These are phyloP conservation scores for Medicago arabica DNA, from an alignment of 306 rosid genomes.

Conservation along the genomic window DNA sequence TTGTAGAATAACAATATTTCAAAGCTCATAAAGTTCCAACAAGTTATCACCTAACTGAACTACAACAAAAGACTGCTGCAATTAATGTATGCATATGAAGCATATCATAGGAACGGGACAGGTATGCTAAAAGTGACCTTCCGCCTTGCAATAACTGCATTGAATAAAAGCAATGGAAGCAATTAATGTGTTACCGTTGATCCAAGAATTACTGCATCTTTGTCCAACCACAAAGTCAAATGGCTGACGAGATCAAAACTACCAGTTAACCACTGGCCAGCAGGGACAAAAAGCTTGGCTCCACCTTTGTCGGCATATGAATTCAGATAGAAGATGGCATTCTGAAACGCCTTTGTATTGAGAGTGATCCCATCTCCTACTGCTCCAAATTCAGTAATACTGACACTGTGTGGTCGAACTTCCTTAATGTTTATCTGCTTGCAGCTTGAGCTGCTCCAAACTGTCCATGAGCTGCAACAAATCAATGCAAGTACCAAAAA, in stretches of 20 bases:
- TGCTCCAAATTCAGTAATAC: slow-evolving; percentile 80
- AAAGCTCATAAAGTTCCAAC: too few relatives aligned
- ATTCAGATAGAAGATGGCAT: slow-evolving; percentile 62
- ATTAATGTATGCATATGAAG: too few relatives aligned
- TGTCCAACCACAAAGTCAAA: slow-evolving; percentile 66
- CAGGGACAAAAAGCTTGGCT: slow-evolving; percentile 83
- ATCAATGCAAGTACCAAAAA: slow-evolving; percentile 64
- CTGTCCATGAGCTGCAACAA: slow-evolving; percentile 59
- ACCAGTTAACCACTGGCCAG: slow-evolving; percentile 85
- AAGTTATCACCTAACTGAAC: too few relatives aligned
- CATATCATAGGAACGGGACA: too few relatives aligned
- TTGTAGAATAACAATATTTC: too few relatives aligned
- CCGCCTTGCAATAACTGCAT: too few relatives aligned
- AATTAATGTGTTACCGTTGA: slow-evolving; percentile 36
- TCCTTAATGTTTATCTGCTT: slow-evolving; percentile 42
- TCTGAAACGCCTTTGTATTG: slow-evolving; percentile 59
- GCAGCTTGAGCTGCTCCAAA: slow-evolving; percentile 64
- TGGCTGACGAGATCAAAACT: slow-evolving; percentile 53
- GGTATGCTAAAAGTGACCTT: too few relatives aligned
- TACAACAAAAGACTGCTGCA: too few relatives aligned
- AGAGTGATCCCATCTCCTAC: slow-evolving; percentile 81
- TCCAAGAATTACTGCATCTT: slow-evolving; percentile 70
- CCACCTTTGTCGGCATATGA: slow-evolving; percentile 82
- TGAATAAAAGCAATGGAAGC: too few relatives aligned
- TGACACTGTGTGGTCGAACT: slow-evolving; percentile 72